Evolutionary conservation across 2,329 filamentous ascomycete genomes (phyloP).

Genomic region (Periconia sp.): DNA sequence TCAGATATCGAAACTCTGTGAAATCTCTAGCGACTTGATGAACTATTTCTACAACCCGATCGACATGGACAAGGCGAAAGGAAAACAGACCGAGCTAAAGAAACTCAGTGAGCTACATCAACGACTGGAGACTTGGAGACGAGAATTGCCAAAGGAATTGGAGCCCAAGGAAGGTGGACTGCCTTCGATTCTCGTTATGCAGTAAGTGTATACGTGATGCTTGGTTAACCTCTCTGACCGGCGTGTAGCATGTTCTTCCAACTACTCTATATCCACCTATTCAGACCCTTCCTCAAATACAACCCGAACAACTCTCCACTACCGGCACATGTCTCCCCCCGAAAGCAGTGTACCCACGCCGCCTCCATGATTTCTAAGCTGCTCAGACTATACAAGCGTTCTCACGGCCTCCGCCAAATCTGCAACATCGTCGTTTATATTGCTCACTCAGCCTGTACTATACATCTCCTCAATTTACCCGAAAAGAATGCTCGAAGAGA

Average conservation of each 20-base stretch:
- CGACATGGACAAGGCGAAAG: conserved; percentile 64
- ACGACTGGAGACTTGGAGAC: conserved; percentile 86
- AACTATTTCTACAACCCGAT: conserved; percentile 88
- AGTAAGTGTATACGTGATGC: conserved; percentile 67
- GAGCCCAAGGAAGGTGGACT: conserved; percentile 89
- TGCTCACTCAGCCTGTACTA: conserved; percentile 89
- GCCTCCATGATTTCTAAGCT: conserved; percentile 90
- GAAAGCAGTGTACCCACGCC: conserved; percentile 88
- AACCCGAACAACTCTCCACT: conserved; percentile 80
- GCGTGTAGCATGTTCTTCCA: conserved; percentile 90
- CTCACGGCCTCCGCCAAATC: conserved; percentile 89
- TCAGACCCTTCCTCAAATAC: conserved; percentile 94
- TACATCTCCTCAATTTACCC: conserved; percentile 89
- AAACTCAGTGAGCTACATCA: conserved; percentile 92
- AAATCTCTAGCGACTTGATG: conserved; percentile 91
- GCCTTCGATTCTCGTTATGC: conserved; percentile 81
- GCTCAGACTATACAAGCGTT: conserved; percentile 92
- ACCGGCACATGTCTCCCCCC: conserved; percentile 84
- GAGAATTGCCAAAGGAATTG: conserved; percentile 81
- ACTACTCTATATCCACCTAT: conserved; percentile 92
- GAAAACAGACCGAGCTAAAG: conserved; percentile 85
- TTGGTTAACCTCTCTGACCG: conserved; percentile 22
- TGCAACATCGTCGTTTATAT: conserved; percentile 98
- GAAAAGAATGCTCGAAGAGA: conserved; percentile 91
- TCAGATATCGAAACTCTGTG: conserved; percentile 82